Conservation (phyloP, 2,329 filamentous ascomycete genomes). For the Sporothrix curviconia region DNA sequence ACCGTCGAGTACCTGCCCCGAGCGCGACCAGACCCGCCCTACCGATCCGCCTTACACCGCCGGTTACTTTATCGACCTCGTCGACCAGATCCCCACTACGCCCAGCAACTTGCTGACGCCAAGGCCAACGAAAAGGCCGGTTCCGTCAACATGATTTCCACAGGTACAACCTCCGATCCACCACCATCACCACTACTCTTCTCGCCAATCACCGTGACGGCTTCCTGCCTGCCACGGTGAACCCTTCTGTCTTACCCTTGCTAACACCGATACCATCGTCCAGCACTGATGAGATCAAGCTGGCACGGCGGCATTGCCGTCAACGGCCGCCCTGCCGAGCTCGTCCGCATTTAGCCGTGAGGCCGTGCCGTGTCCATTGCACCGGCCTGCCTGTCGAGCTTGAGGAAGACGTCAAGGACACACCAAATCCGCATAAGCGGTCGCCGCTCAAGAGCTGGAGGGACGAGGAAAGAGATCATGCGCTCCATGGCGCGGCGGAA, state of each 20-base stretch:
- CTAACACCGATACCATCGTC: not conserved
- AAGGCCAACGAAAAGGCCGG: slow-evolving; percentile 41
- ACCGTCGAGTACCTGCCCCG: slow-evolving; percentile 79
- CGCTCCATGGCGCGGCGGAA: slow-evolving; percentile 94
- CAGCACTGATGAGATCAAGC: slow-evolving; percentile 62
- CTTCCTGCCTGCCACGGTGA: not conserved
- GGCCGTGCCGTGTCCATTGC: slow-evolving; percentile 72
- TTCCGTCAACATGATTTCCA: slow-evolving; percentile 53
- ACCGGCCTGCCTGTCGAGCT: slow-evolving; percentile 60
- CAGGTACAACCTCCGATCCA: slow-evolving; percentile 38
- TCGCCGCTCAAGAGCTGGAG: slow-evolving; percentile 61
- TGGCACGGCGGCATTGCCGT: slow-evolving; percentile 75
- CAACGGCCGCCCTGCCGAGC: slow-evolving; percentile 75
- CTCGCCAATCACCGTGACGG: too few relatives aligned
- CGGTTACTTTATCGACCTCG: slow-evolving; percentile 93
- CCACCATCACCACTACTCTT: not conserved
- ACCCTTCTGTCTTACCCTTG: slow-evolving; percentile 16
- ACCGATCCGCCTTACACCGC: slow-evolving; percentile 87
- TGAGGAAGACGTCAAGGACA: slow-evolving; percentile 40
- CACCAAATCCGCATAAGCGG: slow-evolving; percentile 57
- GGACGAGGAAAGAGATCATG: slow-evolving; percentile 76
- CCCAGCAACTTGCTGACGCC: slow-evolving; percentile 70
- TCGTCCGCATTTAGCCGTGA: slow-evolving; percentile 74
- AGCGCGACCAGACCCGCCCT: slow-evolving; percentile 77
- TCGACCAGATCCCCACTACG: slow-evolving; percentile 90